These are phyloP conservation scores for Cutaneotrichosporon curvatum DNA, from an alignment of 1,284 basidiomycete genomes.

Conservation along the genomic window DNA sequence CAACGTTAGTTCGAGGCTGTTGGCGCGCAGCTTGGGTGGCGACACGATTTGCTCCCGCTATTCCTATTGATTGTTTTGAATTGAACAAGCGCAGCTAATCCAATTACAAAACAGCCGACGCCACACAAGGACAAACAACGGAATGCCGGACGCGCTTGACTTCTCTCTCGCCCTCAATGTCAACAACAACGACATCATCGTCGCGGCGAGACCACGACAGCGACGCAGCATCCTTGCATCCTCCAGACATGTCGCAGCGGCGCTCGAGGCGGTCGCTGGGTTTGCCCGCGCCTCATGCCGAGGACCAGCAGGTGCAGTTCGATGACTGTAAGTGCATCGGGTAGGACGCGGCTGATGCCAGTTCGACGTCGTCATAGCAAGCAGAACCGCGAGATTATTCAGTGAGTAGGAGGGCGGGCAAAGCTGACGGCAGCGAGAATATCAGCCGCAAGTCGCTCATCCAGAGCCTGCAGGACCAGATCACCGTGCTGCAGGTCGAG, in stretches of 20 bases:
- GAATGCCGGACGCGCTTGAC: background rate
- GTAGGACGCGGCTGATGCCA: background rate
- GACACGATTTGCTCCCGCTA: too few species aligned
- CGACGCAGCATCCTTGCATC: too few species aligned
- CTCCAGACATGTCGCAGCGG: background rate
- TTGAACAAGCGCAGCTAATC: too few species aligned
- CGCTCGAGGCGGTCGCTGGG: slow-evolving; percentile 4
- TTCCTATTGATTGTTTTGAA: too few species aligned
- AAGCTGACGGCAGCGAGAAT: slow-evolving; percentile 10
- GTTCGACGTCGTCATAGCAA: slow-evolving; percentile 14
- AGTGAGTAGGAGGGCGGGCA: background rate
- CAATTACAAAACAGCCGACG: too few species aligned
- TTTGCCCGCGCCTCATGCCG: background rate
- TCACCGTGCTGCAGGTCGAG: slow-evolving; percentile 12
- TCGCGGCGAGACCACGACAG: background rate
- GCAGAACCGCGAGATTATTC: slow-evolving; percentile 18
- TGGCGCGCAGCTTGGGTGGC: too few species aligned
- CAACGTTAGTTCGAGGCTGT: too few species aligned
- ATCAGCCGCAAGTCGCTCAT: slow-evolving; percentile 10
- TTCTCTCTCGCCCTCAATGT: background rate
- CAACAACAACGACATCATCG: background rate
- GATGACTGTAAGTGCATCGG: background rate
- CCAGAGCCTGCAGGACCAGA: slow-evolving; percentile 10
- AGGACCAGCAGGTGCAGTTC: slow-evolving; percentile 2
- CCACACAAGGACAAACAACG: too few species aligned